These are phyloP conservation scores for Rosellinia necatrix DNA, from an alignment of 2,329 filamentous ascomycete genomes.

Conservation along the genomic window DNA sequence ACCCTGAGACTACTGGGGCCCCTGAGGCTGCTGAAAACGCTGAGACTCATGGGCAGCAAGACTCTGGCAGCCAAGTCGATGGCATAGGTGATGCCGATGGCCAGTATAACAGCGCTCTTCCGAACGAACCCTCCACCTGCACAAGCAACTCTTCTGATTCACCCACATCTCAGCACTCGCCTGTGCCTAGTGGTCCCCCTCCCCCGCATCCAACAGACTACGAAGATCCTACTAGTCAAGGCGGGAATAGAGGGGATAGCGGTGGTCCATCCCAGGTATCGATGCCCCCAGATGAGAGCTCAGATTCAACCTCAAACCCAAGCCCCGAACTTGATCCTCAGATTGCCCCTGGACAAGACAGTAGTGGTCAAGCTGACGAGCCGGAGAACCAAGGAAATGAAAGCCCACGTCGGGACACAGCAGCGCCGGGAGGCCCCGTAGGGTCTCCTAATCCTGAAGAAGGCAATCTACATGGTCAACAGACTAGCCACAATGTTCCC, in stretches of 20 bases:
- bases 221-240: background rate
- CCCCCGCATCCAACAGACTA: background rate
- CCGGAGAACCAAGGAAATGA: background rate
- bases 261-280: background rate
- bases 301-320: background rate
- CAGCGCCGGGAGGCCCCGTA: background rate
- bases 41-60: background rate
- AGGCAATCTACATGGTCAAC: background rate
- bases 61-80: background rate
- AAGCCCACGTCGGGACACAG: background rate
- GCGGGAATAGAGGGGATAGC: background rate
- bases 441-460: background rate
- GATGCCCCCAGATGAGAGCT: background rate
- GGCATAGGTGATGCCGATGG: background rate
- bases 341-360: background rate
- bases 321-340: background rate
- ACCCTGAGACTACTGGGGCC: too few species aligned
- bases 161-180: background rate
- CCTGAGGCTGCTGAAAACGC: too few species aligned
- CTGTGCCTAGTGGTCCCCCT: background rate
- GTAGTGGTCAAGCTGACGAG: background rate
- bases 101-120: background rate
- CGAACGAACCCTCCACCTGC: background rate
- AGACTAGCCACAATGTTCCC: background rate
- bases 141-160: background rate